phyloP scores from a whole-genome alignment of 148 eudicot genomes.

The Silene uniflora region DNA sequence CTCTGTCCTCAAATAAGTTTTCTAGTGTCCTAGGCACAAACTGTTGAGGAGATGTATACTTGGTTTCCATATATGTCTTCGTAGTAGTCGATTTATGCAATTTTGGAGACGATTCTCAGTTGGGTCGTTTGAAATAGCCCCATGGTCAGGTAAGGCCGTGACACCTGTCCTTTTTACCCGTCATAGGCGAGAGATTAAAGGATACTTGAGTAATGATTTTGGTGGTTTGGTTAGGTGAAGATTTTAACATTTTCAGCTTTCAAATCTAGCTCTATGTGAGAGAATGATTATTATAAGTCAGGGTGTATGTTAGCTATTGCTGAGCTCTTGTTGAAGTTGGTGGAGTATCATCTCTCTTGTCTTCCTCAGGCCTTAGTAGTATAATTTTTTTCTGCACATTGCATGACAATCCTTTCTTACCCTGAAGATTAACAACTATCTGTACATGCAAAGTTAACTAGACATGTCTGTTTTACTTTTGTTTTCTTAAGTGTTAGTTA shows the following conservation, averaged over 20 bases:
- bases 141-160: too few relatives aligned
- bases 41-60: not conserved
- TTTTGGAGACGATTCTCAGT: not conserved
- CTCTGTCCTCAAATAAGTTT: not conserved
- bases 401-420: not conserved
- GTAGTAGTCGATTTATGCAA: not conserved
- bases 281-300: not conserved
- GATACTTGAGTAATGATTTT: slow-evolving; percentile 7
- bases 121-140: not conserved
- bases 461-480: not conserved
- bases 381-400: not conserved
- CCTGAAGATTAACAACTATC: not conserved
- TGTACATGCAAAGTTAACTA: not conserved
- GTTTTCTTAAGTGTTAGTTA: not conserved
- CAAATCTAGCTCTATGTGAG: slow-evolving; percentile 8
- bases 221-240: not conserved
- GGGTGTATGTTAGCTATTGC: not conserved
- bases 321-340: not conserved
- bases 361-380: not conserved
- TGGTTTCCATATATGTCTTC: too few relatives aligned
- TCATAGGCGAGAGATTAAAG: not conserved
- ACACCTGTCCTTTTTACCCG: not conserved
- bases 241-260: not conserved
- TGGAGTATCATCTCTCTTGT: not conserved
- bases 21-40: not conserved